Base-by-base conservation (phyloP, 139 green algal genomes). In the Chlorella vulgaris region DNA sequence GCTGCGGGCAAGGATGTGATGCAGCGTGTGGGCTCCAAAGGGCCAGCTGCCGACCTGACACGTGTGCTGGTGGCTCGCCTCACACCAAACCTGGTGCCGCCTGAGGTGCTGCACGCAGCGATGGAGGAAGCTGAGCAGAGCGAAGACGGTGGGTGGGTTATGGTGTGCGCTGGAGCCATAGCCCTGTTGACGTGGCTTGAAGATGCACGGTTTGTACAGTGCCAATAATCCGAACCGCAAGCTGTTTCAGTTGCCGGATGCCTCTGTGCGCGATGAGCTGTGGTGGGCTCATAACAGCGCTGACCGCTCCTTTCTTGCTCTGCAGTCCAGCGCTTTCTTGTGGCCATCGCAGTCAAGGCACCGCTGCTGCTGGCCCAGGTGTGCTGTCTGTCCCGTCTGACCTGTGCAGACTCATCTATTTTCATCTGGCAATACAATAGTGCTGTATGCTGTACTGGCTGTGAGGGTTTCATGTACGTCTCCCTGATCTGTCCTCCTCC, bases 21-120 rank as follows among this genome's bases (percentile, higher is more conserved):
- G 66, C 80, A 90, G 73, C 88, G 93, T 15, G 81, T 96, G 6
- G 91, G 91, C 22, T 88, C 84, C 43, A 84, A 86, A 39, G 87
- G 88, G 29, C 73, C 82, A 13, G 61, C 81, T 8, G 88, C 86
- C 29, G 91, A 94, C 8, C 68, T 91, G 7, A 73, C 88, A 18
- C 79, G 79, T 38, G 68, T 60, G 24, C 87, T 95, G 62, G 81
- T 81, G 28, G 39, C 58, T 29, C 74, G 83, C 39, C 74, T 93
- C 18, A 86, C 82, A 10, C 90, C 86, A 63, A 88, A 65, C 10
- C 83, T 97, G 39, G 65, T 97, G 28, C 40, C 88, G 4, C 79
- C 81, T 6, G 80, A 90, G 47, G 74, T 88, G 39, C 33, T 95
- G n/a, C 36, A 71, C 13, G 91, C 81, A 2, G 80, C 94, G 33